phyloP scores from a whole-genome alignment of 768 basidiomycete genomes.

The Hypholoma fasciculare region DNA sequence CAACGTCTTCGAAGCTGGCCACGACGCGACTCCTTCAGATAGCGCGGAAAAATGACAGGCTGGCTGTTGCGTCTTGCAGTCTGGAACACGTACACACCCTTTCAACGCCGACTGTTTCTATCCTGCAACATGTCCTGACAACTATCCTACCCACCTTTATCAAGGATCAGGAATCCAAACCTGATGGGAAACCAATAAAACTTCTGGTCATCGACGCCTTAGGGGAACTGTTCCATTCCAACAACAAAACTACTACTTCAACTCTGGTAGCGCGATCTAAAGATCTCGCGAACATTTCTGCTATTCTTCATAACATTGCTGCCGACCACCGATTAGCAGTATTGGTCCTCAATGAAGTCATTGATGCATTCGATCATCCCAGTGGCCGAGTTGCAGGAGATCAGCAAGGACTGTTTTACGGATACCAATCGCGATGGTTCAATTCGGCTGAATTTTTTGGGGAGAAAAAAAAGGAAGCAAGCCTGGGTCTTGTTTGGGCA shows the following conservation, averaged over 20 bases:
- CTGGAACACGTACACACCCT: constrained; percentile 66
- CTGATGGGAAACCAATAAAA: constrained; percentile 57
- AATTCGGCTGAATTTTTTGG: constrained; percentile 60
- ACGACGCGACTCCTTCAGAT: constrained; percentile 73
- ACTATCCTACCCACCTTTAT: constrained; percentile 56
- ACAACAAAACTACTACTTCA: constrained; percentile 54
- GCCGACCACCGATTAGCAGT: constrained; percentile 64
- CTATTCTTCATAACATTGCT: constrained; percentile 72
- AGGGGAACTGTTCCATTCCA: constrained; percentile 78
- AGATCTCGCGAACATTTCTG: constrained; percentile 65
- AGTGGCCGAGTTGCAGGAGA: constrained; percentile 18
- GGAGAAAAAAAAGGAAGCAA: constrained; percentile 72
- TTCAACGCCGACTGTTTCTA: constrained; percentile 51
- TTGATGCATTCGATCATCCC: constrained; percentile 63
- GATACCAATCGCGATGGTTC: constrained; percentile 78
- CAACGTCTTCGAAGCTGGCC: constrained; percentile 68
- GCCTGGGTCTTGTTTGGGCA: constrained; percentile 89
- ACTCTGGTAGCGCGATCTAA: constrained; percentile 75
- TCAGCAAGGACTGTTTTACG: constrained; percentile 54
- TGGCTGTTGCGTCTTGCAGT: constrained; percentile 42
- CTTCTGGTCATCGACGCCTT: constrained; percentile 88
- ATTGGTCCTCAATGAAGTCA: constrained; percentile 87
- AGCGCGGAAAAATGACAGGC: constrained; percentile 44
- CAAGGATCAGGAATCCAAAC: constrained; percentile 25
- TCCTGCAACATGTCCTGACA: constrained; percentile 55